These are phyloP conservation scores for Mycocentrospora acerina DNA, from an alignment of 2,329 filamentous ascomycete species.

Conservation along the genomic window DNA sequence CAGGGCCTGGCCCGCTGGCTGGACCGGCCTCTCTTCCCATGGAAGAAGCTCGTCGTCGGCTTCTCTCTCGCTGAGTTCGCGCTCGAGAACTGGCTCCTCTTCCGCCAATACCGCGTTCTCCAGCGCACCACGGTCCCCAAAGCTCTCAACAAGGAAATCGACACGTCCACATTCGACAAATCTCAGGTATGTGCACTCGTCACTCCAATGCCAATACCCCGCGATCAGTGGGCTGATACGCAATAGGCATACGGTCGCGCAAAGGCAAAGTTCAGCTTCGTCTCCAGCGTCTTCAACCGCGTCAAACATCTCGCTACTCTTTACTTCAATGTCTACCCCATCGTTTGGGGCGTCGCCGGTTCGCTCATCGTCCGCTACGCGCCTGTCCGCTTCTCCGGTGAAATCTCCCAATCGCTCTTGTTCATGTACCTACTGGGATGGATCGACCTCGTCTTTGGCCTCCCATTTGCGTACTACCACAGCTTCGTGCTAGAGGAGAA, in stretches of 20 bases:
- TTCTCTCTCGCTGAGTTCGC: slow-evolving; percentile 91
- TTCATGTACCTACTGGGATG: slow-evolving; percentile 88
- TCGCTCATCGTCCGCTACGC: slow-evolving; percentile 71
- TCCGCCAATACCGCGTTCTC: slow-evolving; percentile 87
- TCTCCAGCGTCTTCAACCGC: slow-evolving; percentile 80
- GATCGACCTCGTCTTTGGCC: slow-evolving; percentile 73
- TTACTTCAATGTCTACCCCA: slow-evolving; percentile 86
- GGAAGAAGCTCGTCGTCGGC: slow-evolving; percentile 94
- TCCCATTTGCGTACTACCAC: slow-evolving; percentile 86
- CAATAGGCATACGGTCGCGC: slow-evolving; percentile 80
- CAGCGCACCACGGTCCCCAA: slow-evolving; percentile 78
- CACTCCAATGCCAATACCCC: slow-evolving; percentile 4
- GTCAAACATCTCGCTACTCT: slow-evolving; percentile 87
- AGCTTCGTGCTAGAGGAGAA: slow-evolving; percentile 95
- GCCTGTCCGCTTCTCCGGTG: slow-evolving; percentile 78
- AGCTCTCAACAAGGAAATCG: slow-evolving; percentile 84
- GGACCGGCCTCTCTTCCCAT: slow-evolving; percentile 90
- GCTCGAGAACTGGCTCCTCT: slow-evolving; percentile 84
- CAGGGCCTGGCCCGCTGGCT: slow-evolving; percentile 77
- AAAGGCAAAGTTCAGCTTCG: slow-evolving; percentile 86
- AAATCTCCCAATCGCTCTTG: slow-evolving; percentile 89
- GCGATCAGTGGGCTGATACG: slow-evolving; percentile 17
- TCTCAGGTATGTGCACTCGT: slow-evolving; percentile 63
- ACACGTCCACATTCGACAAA: slow-evolving; percentile 89
- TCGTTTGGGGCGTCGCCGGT: slow-evolving; percentile 84